These are phyloP conservation scores for Solanum okadae DNA, from an alignment of 257 asterid species.

Conservation along the genomic window DNA sequence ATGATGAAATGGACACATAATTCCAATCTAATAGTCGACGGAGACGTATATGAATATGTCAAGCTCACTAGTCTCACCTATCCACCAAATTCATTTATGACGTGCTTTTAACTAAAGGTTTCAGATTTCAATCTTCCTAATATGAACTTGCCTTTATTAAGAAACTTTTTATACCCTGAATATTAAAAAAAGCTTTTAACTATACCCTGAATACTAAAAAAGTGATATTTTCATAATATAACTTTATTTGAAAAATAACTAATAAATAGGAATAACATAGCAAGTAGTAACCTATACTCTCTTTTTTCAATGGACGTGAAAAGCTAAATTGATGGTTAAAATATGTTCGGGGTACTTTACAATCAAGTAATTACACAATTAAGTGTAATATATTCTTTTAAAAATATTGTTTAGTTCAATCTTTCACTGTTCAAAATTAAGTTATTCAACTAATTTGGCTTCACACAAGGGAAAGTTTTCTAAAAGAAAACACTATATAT, in stretches of 20 bases:
- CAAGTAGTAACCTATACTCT: neutral
- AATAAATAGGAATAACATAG: neutral
- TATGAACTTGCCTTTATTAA: fast-evolving
- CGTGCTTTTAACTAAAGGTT: neutral
- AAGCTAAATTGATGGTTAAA: neutral
- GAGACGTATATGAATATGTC: neutral
- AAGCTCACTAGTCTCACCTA: neutral
- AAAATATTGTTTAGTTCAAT: too few species aligned
- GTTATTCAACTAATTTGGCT: too few species aligned
- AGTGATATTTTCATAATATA: too few species aligned
- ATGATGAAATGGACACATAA: neutral
- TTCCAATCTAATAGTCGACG: neutral
- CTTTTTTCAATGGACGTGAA: neutral
- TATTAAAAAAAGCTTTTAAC: too few species aligned
- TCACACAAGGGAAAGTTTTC: too few species aligned
- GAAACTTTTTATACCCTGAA: too few species aligned
- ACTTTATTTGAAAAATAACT: too few species aligned
- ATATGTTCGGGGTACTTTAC: neutral
- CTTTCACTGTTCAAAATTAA: neutral
- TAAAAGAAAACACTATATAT: too few species aligned
- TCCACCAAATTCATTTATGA: neutral
- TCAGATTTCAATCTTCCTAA: fast-evolving
- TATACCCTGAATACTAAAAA: too few species aligned
- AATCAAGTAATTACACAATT: neutral
- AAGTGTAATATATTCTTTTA: too few species aligned